Base-by-base conservation (phyloP, 108 stramenopile species). In the Cyclotella atomus region DNA sequence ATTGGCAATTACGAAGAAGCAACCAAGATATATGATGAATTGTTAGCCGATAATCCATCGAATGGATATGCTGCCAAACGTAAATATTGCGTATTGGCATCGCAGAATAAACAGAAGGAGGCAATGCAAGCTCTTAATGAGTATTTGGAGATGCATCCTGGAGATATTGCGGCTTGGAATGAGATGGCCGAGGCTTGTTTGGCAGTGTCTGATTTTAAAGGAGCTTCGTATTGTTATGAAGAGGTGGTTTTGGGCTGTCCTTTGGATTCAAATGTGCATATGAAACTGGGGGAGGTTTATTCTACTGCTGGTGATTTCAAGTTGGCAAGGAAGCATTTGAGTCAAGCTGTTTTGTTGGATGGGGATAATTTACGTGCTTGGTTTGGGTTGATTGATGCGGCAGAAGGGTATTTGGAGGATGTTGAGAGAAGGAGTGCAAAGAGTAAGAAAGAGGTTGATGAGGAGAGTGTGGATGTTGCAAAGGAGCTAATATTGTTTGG, bases 231-330 rank as follows among this genome's bases (percentile, higher is more conserved):
- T 75, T 86, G 87, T n/a, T 84, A 85, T 62, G 93, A 95, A 60
- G 90, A 95, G 73, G 88, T 92, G 25, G 61, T 92, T 29, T 61
- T 95, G 68, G 88, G 81, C 15, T 84, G 87, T 80, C 93, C 93
- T 3, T 65, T 90, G 45, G 90, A 91, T 65, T 73, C 89, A 0
- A 50, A 68, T 29, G 46, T 92, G 7, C 93, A 95, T 61, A 41
- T 62, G 10, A 80, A 78, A 57, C 61, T 92, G 38, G 93, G 87
- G 3, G 93, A 95, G 72, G 86, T 84, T 17, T 95, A 89, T 65
- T 79, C 84, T 16, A 92, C 93, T 1, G 41, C 83, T 10, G 93
- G 91, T 23, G 88, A 92, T 57, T 65, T 81, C 27, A 50, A 74
- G 10, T 61, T 84, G 74, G 93, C 91, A n/a, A 68, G 93, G 44